Conservation (phyloP, 768 basidiomycete species). For the Tremella fuciformis region DNA sequence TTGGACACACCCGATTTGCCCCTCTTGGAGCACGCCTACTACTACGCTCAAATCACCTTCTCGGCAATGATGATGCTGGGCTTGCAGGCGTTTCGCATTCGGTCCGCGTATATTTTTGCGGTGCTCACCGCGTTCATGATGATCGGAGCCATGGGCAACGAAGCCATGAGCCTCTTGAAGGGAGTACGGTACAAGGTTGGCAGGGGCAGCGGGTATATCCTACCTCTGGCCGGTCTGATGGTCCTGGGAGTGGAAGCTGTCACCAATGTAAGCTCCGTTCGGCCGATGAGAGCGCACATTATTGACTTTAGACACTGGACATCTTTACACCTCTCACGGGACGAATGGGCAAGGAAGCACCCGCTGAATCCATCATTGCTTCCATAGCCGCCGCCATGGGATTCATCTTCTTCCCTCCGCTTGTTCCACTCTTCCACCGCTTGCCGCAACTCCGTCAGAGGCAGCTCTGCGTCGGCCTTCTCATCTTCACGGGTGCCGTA, state of each 20-base stretch:
- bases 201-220: constrained; percentile 8
- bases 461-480: constrained; percentile 55
- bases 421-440: constrained; percentile 70
- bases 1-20: constrained; percentile 57
- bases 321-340: constrained; percentile 71
- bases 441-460: constrained; percentile 57
- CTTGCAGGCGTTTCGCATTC: constrained; percentile 65
- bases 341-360: constrained; percentile 59
- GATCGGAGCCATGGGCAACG: constrained; percentile 60
- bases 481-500: constrained; percentile 55
- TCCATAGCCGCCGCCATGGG: constrained; percentile 65
- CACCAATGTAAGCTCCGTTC: constrained; percentile 35
- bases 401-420: constrained; percentile 62
- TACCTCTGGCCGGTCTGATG: constrained; percentile 52
- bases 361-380: constrained; percentile 84
- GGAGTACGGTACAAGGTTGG: constrained; percentile 2
- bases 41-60: constrained; percentile 61
- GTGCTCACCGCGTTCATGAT: constrained; percentile 60
- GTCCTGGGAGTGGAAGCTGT: constrained; percentile 52
- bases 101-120: constrained; percentile 73
- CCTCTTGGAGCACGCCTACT: constrained; percentile 61
- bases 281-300: not conserved
- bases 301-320: constrained; percentile 59
- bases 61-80: constrained; percentile 60
- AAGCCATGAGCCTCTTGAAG: constrained; percentile 9